Evolutionary conservation across 768 basidiomycete species (phyloP).

Genomic region (Russula sp.): DNA sequence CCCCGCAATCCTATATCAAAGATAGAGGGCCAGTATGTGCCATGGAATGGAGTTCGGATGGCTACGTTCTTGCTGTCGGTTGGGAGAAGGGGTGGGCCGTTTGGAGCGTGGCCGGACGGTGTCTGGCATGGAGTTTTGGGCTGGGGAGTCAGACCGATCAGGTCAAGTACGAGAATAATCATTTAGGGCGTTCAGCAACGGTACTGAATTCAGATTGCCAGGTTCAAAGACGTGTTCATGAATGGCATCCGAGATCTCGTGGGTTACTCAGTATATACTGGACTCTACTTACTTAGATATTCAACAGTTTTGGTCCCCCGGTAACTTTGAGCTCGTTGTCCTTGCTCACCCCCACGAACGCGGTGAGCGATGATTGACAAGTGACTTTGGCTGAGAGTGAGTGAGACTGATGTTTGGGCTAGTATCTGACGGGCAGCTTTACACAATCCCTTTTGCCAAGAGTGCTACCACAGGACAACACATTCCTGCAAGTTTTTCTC

Average conservation of each 20-base stretch:
- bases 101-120: slow-evolving; percentile 83
- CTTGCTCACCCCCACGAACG: slow-evolving; percentile 49
- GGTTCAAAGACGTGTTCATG: slow-evolving; percentile 83
- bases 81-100: slow-evolving; percentile 89
- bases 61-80: slow-evolving; percentile 89
- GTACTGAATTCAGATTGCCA: slow-evolving; percentile 19
- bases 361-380: slow-evolving; percentile 34
- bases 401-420: slow-evolving; percentile 5
- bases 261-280: slow-evolving; percentile 25
- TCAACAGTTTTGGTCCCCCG: slow-evolving; percentile 83
- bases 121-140: slow-evolving; percentile 72
- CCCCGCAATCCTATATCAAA: slow-evolving; percentile 54
- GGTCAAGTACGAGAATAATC: slow-evolving; percentile 32
- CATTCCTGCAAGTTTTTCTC: slow-evolving; percentile 57
- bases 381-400: not conserved
- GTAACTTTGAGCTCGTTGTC: slow-evolving; percentile 82
- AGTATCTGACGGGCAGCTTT: slow-evolving; percentile 67
- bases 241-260: slow-evolving; percentile 69
- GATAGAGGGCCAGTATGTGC: slow-evolving; percentile 52
- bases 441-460: slow-evolving; percentile 87
- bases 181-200: slow-evolving; percentile 4
- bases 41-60: slow-evolving; percentile 93
- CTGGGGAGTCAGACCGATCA: slow-evolving; percentile 55
- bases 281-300: slow-evolving; percentile 1
- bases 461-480: slow-evolving; percentile 89